These are phyloP conservation scores for Fagopyrum homotropicum DNA, from an alignment of 148 eudicot species.

Conservation along the genomic window DNA sequence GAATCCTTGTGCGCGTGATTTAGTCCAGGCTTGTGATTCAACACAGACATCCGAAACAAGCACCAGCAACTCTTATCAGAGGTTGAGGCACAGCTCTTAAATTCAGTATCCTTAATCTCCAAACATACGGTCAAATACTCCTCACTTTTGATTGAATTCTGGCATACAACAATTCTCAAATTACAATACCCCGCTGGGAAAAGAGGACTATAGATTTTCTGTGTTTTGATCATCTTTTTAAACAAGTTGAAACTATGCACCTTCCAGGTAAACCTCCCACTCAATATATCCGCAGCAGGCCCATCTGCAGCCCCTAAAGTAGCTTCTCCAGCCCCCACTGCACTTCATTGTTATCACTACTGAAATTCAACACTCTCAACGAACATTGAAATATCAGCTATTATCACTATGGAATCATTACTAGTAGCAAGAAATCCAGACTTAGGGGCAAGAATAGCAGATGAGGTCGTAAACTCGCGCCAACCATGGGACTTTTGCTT, in stretches of 20 bases:
- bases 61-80: slow-evolving; percentile 96
- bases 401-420: slow-evolving; percentile 54
- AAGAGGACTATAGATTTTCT: slow-evolving; percentile 94
- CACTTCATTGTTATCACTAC: slow-evolving; percentile 54
- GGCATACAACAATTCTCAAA: slow-evolving; percentile 88
- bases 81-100: slow-evolving; percentile 21
- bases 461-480: slow-evolving; percentile 84
- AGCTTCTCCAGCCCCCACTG: slow-evolving; percentile 27
- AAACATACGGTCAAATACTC: slow-evolving; percentile 93
- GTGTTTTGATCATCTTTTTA: slow-evolving; percentile 92
- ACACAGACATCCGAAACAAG: slow-evolving; percentile 93
- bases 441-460: slow-evolving; percentile 49
- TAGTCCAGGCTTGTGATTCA: slow-evolving; percentile 90
- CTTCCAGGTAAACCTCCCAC: slow-evolving; percentile 96
- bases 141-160: slow-evolving; percentile 78
- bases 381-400: slow-evolving; percentile 78
- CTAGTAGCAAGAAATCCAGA: slow-evolving; percentile 46
- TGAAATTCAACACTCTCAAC: slow-evolving; percentile 57
- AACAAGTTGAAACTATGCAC: slow-evolving; percentile 89
- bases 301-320: slow-evolving; percentile 26
- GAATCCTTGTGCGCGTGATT: slow-evolving; percentile 94
- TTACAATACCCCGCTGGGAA: slow-evolving; percentile 95
- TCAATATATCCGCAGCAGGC: slow-evolving; percentile 60
- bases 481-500: slow-evolving; percentile 96
- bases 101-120: slow-evolving; percentile 96